Percentiles rank a stretch among this genome's conserved stretches.
Conservation (phyloP, 441 rosid species). For the Adansonia madagascariensis region DNA sequence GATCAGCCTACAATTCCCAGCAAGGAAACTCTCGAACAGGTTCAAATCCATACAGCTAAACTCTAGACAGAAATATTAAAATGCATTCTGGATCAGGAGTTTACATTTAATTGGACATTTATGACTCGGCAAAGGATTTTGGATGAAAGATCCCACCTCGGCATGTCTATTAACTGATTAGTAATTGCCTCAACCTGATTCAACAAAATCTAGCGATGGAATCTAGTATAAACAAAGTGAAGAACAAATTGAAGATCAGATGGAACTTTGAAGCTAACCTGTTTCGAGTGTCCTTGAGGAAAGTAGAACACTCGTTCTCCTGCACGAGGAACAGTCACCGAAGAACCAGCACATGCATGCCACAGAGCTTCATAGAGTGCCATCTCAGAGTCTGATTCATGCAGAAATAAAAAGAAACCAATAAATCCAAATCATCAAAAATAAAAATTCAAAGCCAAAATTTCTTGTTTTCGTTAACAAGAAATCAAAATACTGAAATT, state of each 20-base stretch:
- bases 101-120: slow-evolving; percentile 73
- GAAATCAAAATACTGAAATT: neutral
- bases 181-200: slow-evolving; percentile 85
- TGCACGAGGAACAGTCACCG: slow-evolving; percentile 82
- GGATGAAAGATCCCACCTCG: slow-evolving; percentile 68
- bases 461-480: neutral
- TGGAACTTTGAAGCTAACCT: slow-evolving; percentile 44
- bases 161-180: slow-evolving; percentile 82
- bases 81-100: neutral
- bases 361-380: slow-evolving; percentile 88
- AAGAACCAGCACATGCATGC: slow-evolving; percentile 97
- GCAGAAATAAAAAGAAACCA: slow-evolving; percentile 29
- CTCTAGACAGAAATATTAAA: neutral
- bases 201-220: neutral
- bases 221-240: no score
- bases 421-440: neutral
- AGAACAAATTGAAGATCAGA: no score
- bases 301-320: slow-evolving; percentile 86
- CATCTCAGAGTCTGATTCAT: slow-evolving; percentile 53
- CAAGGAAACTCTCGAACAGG: no score
- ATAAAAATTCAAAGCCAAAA: neutral
- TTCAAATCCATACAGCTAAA: neutral
- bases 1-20: slow-evolving; percentile 64
- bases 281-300: slow-evolving; percentile 95
- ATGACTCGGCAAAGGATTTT: slow-evolving; percentile 83